Evolutionary conservation across 768 basidiomycete species (phyloP).

Genomic region (Lactarius indigo): DNA sequence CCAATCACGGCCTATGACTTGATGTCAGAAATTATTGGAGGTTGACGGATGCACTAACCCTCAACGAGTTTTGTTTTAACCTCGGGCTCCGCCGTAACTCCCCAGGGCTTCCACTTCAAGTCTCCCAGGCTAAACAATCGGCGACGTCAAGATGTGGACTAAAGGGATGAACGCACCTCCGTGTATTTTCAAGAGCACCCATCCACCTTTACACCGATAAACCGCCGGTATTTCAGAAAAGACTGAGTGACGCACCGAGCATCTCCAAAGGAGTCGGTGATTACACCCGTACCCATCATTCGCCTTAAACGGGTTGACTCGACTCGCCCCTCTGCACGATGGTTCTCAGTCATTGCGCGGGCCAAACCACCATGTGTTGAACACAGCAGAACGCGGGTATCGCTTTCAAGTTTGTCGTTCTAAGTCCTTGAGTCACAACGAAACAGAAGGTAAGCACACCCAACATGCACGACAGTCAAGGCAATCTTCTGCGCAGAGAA

Average conservation of each 20-base stretch:
- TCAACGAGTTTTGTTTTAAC: slow-evolving; percentile 70
- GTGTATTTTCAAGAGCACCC: slow-evolving; percentile 89
- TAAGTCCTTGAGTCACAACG: not conserved
- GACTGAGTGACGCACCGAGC: slow-evolving; percentile 51
- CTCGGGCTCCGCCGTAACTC: slow-evolving; percentile 92
- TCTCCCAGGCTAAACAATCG: slow-evolving; percentile 68
- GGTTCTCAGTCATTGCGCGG: slow-evolving; percentile 87
- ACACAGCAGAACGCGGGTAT: slow-evolving; percentile 85
- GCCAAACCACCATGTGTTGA: slow-evolving; percentile 68
- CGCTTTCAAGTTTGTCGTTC: slow-evolving; percentile 43
- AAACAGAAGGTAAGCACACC: slow-evolving; percentile 45
- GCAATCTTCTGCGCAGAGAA: slow-evolving; percentile 72
- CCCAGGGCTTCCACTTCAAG: slow-evolving; percentile 81
- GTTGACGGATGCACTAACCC: slow-evolving; percentile 43
- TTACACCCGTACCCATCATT: slow-evolving; percentile 85
- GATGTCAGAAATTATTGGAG: not conserved
- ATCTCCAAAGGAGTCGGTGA: slow-evolving; percentile 95
- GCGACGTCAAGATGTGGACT: slow-evolving; percentile 4
- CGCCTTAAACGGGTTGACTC: slow-evolving; percentile 82
- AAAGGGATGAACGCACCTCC: slow-evolving; percentile 54
- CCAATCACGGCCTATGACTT: slow-evolving; percentile 64
- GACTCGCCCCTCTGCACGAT: slow-evolving; percentile 89
- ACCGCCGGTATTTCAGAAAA: not conserved
- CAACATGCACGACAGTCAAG: slow-evolving; percentile 89
- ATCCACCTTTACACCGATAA: slow-evolving; percentile 63